phyloP scores from a whole-genome alignment of 129 eudicot species.

The Silybum marianum region DNA sequence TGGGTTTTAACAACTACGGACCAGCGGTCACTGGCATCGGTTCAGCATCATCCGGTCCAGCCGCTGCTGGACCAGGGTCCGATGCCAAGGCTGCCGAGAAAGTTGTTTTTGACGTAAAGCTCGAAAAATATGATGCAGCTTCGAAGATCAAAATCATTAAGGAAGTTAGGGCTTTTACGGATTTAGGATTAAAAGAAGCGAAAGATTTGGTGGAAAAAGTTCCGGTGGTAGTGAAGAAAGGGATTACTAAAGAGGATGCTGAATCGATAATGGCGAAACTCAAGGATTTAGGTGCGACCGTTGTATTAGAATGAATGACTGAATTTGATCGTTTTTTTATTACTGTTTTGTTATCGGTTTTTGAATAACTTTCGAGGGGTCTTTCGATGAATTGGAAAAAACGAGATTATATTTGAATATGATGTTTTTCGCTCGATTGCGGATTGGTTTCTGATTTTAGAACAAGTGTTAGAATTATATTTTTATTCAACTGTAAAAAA shows the following conservation, averaged over 20 bases:
- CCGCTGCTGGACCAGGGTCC: conserved; percentile 31
- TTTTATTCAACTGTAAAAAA: not conserved
- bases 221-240: conserved; percentile 76
- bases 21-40: conserved; percentile 58
- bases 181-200: conserved; percentile 87
- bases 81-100: conserved; percentile 54
- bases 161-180: conserved; percentile 78
- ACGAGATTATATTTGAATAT: not conserved
- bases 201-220: conserved; percentile 88
- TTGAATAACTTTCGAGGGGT: conserved; percentile 3
- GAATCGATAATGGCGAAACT: conserved; percentile 70
- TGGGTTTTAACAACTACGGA: conserved; percentile 69
- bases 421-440: not conserved
- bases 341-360: not conserved
- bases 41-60: conserved; percentile 24
- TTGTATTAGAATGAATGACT: conserved; percentile 69
- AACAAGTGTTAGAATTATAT: not conserved
- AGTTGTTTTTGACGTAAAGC: conserved; percentile 70
- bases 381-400: not conserved
- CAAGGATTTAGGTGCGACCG: conserved; percentile 82
- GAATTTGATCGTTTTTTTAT: not conserved
- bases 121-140: conserved; percentile 76
- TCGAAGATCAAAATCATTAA: conserved; percentile 83
- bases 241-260: conserved; percentile 78
- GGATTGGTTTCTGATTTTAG: not conserved